Evolutionary conservation across 305 asterid genomes (phyloP), one percentile per base, ranked within the genome.

Genomic region (Caryopteris hybrid): DNA sequence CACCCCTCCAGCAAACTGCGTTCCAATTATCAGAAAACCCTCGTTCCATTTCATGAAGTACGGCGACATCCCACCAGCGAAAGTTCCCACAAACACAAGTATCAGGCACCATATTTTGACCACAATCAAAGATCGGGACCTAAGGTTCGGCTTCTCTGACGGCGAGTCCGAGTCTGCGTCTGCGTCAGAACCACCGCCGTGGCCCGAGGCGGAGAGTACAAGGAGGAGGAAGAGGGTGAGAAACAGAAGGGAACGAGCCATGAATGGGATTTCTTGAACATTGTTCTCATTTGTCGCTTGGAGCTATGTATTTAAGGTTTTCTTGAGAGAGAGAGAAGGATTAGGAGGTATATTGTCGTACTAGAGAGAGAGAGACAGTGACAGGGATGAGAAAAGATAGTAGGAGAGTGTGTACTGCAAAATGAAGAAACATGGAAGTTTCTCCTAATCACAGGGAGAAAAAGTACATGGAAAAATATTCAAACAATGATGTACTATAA

Each of bases 1-100:
- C 43, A 92, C 98, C 54, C 98, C 98, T 62, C 97, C 98, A 1
- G 98, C 97, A 46, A 92, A 92, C 73, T 92, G 98, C 17, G 98
- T 90, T 3, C 98, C 98, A 4, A 85, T 16, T 3, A 88, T 77
- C 77, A 92, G 78, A 61, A 92, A 90, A 4, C 82, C 88, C 74
- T 92, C 98, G 81, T 86, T 92, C 98, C 96, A 88, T 43, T 84
- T 88, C 82, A 90, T 58, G 76, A 90, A 88, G 61, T 90, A 92
- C 6, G 98, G 97, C 1, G 97, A 92, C 68, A 90, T 84, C 42
- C 97, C 97, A 13, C 97, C 98, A 9, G 76, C 60, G 33, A 92
- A 88, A 29, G 98, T 88, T 45, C 85, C 92, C 8, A 76, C 69
- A 34, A 92, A 92, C 42, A 92, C 96, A 12, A 92, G 72, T 16